A percentile compares a stretch with the other conserved stretches of the same genome.
Evolutionary conservation across 306 rosid species (phyloP).

Genomic region (Cajanus cajan): DNA sequence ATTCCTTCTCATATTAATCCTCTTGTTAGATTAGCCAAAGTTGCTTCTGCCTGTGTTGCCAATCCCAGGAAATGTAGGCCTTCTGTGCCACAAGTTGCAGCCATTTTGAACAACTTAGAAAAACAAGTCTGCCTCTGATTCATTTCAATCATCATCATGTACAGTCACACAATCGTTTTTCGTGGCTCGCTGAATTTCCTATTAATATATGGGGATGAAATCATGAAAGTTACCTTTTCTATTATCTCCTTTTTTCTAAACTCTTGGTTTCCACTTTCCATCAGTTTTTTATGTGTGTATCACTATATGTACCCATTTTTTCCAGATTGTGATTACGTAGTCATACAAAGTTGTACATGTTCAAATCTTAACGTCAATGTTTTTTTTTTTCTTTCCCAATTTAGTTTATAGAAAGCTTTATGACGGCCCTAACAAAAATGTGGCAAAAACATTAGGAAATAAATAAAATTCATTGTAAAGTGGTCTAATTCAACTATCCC

Average conservation of each 20-base stretch:
- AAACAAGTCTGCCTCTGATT: constrained; percentile 37
- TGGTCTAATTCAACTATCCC: neutral
- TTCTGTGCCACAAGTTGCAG: constrained; percentile 60
- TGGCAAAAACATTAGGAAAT: neutral
- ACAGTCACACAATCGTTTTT: constrained; percentile 6
- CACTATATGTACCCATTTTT: neutral
- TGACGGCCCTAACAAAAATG: neutral
- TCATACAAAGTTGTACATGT: neutral
- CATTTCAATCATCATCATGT: too few species aligned
- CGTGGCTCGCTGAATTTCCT: constrained; percentile 21
- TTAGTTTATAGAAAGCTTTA: neutral
- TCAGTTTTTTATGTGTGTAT: neutral
- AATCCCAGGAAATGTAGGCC: constrained; percentile 83
- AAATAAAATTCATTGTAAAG: neutral
- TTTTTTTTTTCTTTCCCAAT: too few species aligned
- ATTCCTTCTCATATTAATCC: constrained; percentile 49
- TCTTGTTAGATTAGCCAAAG: constrained; percentile 73
- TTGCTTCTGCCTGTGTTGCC: constrained; percentile 79
- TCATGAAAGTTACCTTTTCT: constrained; percentile 23
- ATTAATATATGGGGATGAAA: neutral
- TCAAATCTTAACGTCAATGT: neutral
- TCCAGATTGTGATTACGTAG: neutral
- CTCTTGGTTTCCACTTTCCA: neutral
- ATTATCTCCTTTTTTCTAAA: neutral
- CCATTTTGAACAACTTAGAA: constrained; percentile 70